Conservation (phyloP, 257 asterid genomes). For the Fraxinus cuspidata region DNA sequence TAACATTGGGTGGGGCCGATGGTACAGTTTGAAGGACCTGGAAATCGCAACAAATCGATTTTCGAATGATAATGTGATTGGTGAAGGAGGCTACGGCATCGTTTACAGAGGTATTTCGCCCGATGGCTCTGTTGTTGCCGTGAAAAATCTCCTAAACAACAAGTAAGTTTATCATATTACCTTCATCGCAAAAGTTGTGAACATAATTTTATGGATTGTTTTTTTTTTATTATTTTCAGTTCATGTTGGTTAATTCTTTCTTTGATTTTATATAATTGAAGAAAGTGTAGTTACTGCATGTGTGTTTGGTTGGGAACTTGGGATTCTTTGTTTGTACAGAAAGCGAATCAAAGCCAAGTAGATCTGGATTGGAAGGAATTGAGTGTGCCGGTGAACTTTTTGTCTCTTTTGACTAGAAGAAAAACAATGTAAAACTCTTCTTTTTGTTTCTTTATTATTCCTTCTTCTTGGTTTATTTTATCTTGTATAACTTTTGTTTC, state of each 20-base stretch:
- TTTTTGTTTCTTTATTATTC: constrained; percentile 33
- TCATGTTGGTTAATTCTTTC: background rate
- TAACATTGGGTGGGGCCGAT: constrained; percentile 73
- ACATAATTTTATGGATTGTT: background rate
- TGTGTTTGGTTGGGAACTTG: constrained; percentile 22
- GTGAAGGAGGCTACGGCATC: constrained; percentile 88
- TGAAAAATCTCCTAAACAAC: constrained; percentile 76
- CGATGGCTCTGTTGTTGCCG: constrained; percentile 72
- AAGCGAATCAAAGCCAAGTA: constrained; percentile 34
- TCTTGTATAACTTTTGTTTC: background rate
- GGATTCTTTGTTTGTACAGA: constrained; percentile 26
- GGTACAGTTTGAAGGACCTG: constrained; percentile 72
- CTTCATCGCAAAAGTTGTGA: background rate
- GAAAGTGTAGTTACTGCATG: constrained; percentile 18
- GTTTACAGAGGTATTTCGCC: constrained; percentile 69
- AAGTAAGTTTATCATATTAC: constrained; percentile 46
- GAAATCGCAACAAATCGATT: constrained; percentile 66
- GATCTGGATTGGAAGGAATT: constrained; percentile 44
- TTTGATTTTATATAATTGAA: constrained; percentile 9
- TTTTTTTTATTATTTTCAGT: constrained; percentile 2
- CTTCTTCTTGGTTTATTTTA: constrained; percentile 8
- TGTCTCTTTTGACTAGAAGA: constrained; percentile 36
- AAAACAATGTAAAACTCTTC: constrained; percentile 22
- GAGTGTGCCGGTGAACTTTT: constrained; percentile 23
- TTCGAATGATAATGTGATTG: constrained; percentile 61